Evolutionary conservation across 495 filamentous ascomycete species (phyloP), one percentile per base, ranked within the genome.

Genomic region (Podospora conica): DNA sequence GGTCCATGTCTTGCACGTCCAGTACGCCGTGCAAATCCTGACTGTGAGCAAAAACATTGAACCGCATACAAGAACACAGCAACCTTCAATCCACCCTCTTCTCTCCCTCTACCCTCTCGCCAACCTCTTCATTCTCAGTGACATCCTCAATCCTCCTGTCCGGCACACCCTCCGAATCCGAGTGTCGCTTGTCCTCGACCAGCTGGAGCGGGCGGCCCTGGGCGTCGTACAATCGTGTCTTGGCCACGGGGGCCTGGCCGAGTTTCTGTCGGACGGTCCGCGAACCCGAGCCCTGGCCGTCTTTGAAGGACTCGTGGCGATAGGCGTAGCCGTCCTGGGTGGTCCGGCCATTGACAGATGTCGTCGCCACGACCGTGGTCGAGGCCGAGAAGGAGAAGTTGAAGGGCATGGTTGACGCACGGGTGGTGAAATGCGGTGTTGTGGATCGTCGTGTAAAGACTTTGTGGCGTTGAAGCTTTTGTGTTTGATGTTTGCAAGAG

Each of bases 351-450:
- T 58, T 64, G 55, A 57, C 21, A 4, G 54, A 53, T 1, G 63
- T 21, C 4, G 54, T 27, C 5, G 28, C 55, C 2, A 31, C 55
- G 24, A 64, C 54, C 20, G 55, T n/a, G 11, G 63, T 48, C n/a
- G 63, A 40, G 55, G 54, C 57, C 12, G 63, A 64, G 63, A 64
- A 64, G 28, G 63, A 64, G 55, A 64, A 64, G 18, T 40, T 58
- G 63, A 64, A 64, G 8, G 63, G 63, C 63, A 64, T 64, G 23
- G 9, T 48, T 63, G 23, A 40, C 18, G 9, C 6, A 0, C 5
- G 33, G 33, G 29, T 1, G 15, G 33, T 18, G 33, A 6, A 18
- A 6, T 0, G 33, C 33, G 18, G 33, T 12, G 18, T 40, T 4
- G 5, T 48, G 6, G 15, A n/a, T 18, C 15, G 15, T 4, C 7